Percentiles rank a stretch among this genome's conserved stretches.
Conservation (phyloP, 1,284 basidiomycete genomes). For the Cutaneotrichosporon arboriforme region DNA sequence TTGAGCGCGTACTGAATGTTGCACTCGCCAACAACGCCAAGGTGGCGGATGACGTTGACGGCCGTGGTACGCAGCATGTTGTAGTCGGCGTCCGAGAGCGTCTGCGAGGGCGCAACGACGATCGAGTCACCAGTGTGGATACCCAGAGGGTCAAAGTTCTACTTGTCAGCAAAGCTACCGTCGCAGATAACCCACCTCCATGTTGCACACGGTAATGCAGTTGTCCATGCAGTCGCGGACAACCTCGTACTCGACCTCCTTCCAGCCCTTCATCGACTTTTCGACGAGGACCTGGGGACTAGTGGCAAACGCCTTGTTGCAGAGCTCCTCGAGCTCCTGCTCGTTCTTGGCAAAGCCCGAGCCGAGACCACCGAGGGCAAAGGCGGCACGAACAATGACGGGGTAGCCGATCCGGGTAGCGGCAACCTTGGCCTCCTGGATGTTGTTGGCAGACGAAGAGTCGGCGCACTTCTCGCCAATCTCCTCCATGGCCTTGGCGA, state of each 20-base stretch:
- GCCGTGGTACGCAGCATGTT: constrained; percentile 98
- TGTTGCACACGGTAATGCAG: constrained; percentile 99
- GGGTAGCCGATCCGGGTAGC: constrained; percentile 88
- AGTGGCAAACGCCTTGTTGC: constrained; percentile 90
- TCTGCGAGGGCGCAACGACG: constrained; percentile 95
- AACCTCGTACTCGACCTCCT: constrained; percentile 99
- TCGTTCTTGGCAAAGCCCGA: constrained; percentile 92
- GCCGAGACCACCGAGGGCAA: constrained; percentile 90
- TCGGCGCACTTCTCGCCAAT: constrained; percentile 91
- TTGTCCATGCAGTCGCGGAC: constrained; percentile 90
- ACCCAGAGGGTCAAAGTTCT: constrained; percentile 98
- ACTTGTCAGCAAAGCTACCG: constrained; percentile 8
- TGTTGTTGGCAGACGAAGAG: constrained; percentile 70
- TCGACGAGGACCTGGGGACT: constrained; percentile 96
- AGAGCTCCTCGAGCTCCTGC: constrained; percentile 76
- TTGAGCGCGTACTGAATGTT: constrained; percentile 99
- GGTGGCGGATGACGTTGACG: constrained; percentile 94
- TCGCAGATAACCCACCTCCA: constrained; percentile 68
- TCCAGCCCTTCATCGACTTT: constrained; percentile 99
- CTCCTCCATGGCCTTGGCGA: constrained; percentile 89
- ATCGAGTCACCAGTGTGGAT: constrained; percentile 99
- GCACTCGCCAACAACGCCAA: constrained; percentile 93
- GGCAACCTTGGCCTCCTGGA: constrained; percentile 79
- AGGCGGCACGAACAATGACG: constrained; percentile 93
- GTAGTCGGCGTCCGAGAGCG: constrained; percentile 94